These are phyloP conservation scores for Actinomucor elegans DNA, from an alignment of 371 early-diverging fungal species.

Conservation along the genomic window DNA sequence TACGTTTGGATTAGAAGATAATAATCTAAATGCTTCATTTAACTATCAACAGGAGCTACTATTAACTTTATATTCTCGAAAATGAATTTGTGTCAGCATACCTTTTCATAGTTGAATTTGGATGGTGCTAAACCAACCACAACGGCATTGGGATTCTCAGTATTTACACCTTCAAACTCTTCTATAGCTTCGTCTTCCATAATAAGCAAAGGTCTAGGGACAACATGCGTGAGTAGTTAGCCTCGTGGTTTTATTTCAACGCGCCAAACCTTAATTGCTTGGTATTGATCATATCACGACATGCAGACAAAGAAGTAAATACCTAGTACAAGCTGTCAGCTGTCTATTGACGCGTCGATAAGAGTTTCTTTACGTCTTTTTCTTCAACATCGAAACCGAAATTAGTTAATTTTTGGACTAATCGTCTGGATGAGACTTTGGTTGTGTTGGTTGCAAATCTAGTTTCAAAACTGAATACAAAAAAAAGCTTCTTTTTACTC, in stretches of 20 bases:
- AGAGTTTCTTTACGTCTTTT: constrained; percentile 50
- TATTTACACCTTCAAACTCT: constrained; percentile 68
- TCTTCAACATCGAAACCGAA: constrained; percentile 71
- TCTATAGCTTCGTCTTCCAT: constrained; percentile 71
- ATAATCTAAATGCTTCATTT: constrained; percentile 68
- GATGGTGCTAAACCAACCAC: constrained; percentile 83
- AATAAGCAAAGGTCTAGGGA: constrained; percentile 67
- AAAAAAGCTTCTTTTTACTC: background rate
- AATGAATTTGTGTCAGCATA: constrained; percentile 21
- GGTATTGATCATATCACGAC: constrained; percentile 57
- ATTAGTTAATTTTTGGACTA: constrained; percentile 52
- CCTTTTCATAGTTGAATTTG: constrained; percentile 68
- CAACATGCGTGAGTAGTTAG: background rate
- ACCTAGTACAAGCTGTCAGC: too few relatives aligned
- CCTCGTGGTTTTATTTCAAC: background rate
- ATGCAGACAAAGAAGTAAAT: constrained; percentile 80
- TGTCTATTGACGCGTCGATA: too few relatives aligned
- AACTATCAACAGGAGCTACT: constrained; percentile 31
- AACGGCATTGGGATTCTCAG: constrained; percentile 66
- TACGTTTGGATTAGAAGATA: constrained; percentile 32
- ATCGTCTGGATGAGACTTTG: constrained; percentile 59
- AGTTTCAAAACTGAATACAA: background rate
- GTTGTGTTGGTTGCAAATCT: constrained; percentile 86
- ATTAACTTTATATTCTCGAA: background rate
- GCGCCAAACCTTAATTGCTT: constrained; percentile 42